Conservation (phyloP, 768 basidiomycete genomes). For the Hypholoma fasciculare region DNA sequence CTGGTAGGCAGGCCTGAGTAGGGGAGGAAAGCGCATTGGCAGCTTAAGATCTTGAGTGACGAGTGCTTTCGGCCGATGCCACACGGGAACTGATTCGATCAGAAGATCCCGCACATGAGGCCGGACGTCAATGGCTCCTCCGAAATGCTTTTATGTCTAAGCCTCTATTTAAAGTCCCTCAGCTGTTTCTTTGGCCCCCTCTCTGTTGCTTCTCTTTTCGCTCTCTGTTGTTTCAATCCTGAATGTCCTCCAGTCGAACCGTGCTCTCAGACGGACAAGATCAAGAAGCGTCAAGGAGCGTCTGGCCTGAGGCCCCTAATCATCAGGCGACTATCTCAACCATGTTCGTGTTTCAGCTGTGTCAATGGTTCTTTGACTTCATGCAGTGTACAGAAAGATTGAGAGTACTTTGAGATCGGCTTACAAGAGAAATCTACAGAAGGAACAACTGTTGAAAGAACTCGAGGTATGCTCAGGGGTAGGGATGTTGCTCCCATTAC, state of each 20-base stretch:
- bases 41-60: neutral
- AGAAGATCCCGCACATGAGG: neutral
- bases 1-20: too few species aligned
- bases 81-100: neutral
- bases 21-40: too few species aligned
- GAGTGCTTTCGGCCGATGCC: neutral
- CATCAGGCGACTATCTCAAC: slow-evolving; percentile 19
- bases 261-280: slow-evolving; percentile 16
- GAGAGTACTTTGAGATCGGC: slow-evolving; percentile 46
- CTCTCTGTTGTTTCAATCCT: slow-evolving; percentile 11
- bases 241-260: slow-evolving; percentile 21
- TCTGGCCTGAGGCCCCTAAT: slow-evolving; percentile 7
- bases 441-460: slow-evolving; percentile 61
- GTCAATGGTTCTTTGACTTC: slow-evolving; percentile 1
- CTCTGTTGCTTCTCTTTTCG: slow-evolving; percentile 16
- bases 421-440: slow-evolving; percentile 46
- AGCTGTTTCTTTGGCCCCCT: slow-evolving; percentile 10
- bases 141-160: slow-evolving; percentile 4
- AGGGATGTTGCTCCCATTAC: neutral
- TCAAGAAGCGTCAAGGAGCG: slow-evolving; percentile 14
- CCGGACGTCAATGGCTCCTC: neutral
- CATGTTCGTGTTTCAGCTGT: slow-evolving; percentile 16
- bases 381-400: slow-evolving; percentile 35
- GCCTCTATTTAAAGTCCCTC: slow-evolving; percentile 24
- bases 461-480: slow-evolving; percentile 44